phyloP scores from a whole-genome alignment of 257 asterid species.

The Cynanchum wilfordii region DNA sequence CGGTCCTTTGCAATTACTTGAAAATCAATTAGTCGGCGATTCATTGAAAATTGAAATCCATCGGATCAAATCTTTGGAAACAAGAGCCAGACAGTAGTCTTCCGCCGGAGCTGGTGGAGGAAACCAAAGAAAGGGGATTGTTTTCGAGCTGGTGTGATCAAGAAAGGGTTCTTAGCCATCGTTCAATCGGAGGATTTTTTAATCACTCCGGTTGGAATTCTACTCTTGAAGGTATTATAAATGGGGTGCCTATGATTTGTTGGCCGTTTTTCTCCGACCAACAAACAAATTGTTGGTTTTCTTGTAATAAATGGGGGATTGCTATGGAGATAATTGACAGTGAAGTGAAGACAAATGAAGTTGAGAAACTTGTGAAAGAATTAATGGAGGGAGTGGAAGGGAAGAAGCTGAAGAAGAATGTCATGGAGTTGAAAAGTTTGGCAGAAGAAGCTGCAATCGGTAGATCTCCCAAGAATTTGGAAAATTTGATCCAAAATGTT shows the following conservation, averaged over 20 bases:
- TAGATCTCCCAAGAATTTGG: conserved; percentile 30
- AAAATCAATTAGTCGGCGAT: too few relatives aligned
- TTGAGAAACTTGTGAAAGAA: conserved; percentile 31
- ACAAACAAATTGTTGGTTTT: conserved; percentile 47
- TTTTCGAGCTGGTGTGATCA: conserved; percentile 51
- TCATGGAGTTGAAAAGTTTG: conserved; percentile 28
- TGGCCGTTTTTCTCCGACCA: conserved; percentile 68
- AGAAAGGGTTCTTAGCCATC: conserved; percentile 45
- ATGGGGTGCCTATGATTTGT: conserved; percentile 53
- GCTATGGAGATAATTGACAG: conserved; percentile 43
- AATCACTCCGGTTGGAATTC: conserved; percentile 63
- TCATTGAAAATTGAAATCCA: too few relatives aligned
- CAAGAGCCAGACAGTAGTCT: too few relatives aligned
- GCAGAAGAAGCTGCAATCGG: conserved; percentile 28
- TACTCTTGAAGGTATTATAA: conserved; percentile 33
- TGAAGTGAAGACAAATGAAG: conserved; percentile 42
- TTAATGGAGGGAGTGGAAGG: conserved; percentile 39
- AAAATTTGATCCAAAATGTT: conserved; percentile 26
- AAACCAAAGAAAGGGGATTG: conserved; percentile 32
- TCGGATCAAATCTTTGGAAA: too few relatives aligned
- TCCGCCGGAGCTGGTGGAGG: conserved; percentile 29
- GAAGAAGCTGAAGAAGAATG: conserved; percentile 30
- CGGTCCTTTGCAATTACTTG: too few relatives aligned
- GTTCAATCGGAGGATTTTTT: conserved; percentile 48
- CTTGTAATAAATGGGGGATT: conserved; percentile 33